Percentiles rank a stretch among this genome's conserved stretches.
Evolutionary conservation across 2,329 filamentous ascomycete genomes (phyloP).

Genomic region (Coleophoma crateriformis): DNA sequence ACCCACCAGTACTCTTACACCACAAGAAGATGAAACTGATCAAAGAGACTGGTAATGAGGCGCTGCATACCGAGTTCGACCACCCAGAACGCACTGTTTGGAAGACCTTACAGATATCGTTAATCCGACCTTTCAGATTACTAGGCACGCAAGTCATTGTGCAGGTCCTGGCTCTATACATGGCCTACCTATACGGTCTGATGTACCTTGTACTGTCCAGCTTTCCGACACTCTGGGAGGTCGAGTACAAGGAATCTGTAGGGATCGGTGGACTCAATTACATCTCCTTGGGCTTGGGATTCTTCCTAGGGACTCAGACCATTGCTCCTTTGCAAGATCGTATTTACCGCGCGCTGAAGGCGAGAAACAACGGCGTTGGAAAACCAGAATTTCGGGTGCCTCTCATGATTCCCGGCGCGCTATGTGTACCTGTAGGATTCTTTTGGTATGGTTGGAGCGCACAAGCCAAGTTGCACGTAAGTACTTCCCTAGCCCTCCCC

Average conservation of each 20-base stretch:
- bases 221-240: constrained; percentile 51
- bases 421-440: constrained; percentile 50
- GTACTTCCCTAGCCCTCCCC: too few relatives aligned
- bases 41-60: constrained; percentile 41
- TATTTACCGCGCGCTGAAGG: constrained; percentile 14
- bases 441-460: constrained; percentile 54
- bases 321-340: constrained; percentile 39
- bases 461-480: constrained; percentile 30
- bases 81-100: constrained; percentile 23
- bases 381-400: constrained; percentile 57
- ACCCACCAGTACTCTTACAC: constrained; percentile 38
- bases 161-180: constrained; percentile 43
- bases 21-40: constrained; percentile 36
- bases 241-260: constrained; percentile 45
- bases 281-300: constrained; percentile 40
- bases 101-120: constrained; percentile 30
- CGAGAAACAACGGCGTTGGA: constrained; percentile 11
- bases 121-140: constrained; percentile 41
- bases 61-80: constrained; percentile 47
- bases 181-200: constrained; percentile 43
- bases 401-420: constrained; percentile 44
- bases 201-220: constrained; percentile 51
- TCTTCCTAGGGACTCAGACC: constrained; percentile 27
- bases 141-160: constrained; percentile 46
- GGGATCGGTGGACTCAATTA: constrained; percentile 51